These are phyloP conservation scores for Phascolomyces articulosus DNA, from an alignment of 371 early-diverging fungal genomes.

Conservation along the genomic window DNA sequence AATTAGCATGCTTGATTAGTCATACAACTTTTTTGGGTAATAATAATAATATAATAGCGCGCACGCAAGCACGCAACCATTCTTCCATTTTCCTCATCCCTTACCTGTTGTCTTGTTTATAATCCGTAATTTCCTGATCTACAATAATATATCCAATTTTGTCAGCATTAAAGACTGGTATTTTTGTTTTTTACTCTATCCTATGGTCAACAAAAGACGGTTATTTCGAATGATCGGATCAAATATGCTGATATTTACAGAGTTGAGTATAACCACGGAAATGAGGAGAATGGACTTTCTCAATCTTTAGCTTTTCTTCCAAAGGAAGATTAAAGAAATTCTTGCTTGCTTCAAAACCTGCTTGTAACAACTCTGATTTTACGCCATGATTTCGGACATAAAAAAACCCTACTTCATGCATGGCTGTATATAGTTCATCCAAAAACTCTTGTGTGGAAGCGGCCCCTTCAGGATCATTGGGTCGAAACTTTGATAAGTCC, in stretches of 20 bases:
- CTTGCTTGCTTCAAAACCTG: constrained; percentile 33
- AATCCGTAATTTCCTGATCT: constrained; percentile 49
- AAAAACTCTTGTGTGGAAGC: constrained; percentile 40
- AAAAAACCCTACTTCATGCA: constrained; percentile 65
- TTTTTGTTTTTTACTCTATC: too few species aligned
- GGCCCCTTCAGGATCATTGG: constrained; percentile 14
- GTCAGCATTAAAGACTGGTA: too few species aligned
- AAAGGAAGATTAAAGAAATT: constrained; percentile 59
- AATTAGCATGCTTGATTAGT: background rate
- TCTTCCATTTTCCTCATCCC: too few species aligned
- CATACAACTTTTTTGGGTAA: too few species aligned
- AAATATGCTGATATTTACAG: too few species aligned
- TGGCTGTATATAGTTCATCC: constrained; percentile 48
- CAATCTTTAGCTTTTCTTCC: constrained; percentile 59
- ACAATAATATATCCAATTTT: background rate
- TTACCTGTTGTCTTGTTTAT: constrained; percentile 50
- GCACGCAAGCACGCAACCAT: too few species aligned
- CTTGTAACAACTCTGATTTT: constrained; percentile 32
- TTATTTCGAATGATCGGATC: too few species aligned
- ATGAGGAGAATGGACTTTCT: constrained; percentile 60
- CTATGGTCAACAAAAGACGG: too few species aligned
- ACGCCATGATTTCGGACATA: constrained; percentile 61
- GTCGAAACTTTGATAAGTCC: constrained; percentile 29
- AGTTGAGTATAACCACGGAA: constrained; percentile 64
- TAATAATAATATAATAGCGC: too few species aligned